A percentile compares a stretch with the other conserved stretches of the same genome.
These are phyloP conservation scores for Corymbia citriodora DNA, from an alignment of 441 rosid species.

Conservation along the genomic window DNA sequence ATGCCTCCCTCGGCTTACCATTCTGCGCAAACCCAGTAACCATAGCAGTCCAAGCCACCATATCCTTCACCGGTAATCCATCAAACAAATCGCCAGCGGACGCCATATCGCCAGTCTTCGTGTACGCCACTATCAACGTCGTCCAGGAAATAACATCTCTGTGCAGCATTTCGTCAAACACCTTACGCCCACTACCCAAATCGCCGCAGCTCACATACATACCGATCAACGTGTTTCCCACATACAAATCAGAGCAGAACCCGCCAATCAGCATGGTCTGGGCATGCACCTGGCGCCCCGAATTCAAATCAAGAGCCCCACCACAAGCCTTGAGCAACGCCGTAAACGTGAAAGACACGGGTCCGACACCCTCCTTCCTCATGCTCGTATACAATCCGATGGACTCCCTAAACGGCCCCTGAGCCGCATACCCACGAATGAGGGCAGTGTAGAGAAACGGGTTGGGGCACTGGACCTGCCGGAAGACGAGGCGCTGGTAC, in stretches of 20 bases:
- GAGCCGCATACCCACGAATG: constrained; percentile 53
- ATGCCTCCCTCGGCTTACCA: constrained; percentile 66
- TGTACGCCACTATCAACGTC: constrained; percentile 51
- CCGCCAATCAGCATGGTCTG: constrained; percentile 69
- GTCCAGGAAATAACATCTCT: constrained; percentile 71
- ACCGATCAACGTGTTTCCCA: constrained; percentile 54
- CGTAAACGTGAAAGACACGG: constrained; percentile 74
- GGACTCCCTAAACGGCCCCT: constrained; percentile 29
- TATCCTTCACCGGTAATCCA: constrained; percentile 50
- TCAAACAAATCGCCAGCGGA: constrained; percentile 48
- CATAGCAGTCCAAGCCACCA: constrained; percentile 83
- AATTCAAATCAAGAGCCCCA: constrained; percentile 21
- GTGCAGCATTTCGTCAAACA: constrained; percentile 71
- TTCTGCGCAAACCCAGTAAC: constrained; percentile 69
- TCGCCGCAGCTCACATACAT: constrained; percentile 56
- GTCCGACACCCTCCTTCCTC: constrained; percentile 41
- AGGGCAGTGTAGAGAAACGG: constrained; percentile 78
- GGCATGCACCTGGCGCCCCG: constrained; percentile 68
- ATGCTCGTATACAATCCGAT: constrained; percentile 34
- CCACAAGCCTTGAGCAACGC: constrained; percentile 71
- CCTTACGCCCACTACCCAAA: constrained; percentile 39
- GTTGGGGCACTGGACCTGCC: constrained; percentile 41
- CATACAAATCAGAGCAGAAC: constrained; percentile 48
- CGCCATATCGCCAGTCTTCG: constrained; percentile 48
- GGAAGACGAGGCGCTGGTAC: constrained; percentile 49